Base-by-base conservation (phyloP, 1,284 basidiomycete genomes). In the Athelia sp. region DNA sequence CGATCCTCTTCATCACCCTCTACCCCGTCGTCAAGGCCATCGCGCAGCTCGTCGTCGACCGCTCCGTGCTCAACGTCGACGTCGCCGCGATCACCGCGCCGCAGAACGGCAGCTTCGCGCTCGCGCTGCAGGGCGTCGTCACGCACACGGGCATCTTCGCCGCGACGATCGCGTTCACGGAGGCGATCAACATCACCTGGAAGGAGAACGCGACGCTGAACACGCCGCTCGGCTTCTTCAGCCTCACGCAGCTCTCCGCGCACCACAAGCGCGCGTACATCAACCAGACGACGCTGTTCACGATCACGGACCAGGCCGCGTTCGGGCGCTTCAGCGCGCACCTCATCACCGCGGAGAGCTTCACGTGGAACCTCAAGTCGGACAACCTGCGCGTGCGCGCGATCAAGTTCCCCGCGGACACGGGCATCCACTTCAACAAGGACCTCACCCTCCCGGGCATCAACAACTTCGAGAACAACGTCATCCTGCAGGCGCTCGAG, bases 361-460 rank as follows among this genome's bases (percentile, higher is more conserved):
- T 90, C 59, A 89, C 82, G 2, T 91, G 88, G 88, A 73, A 75
- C 52, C 65, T 91, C 46, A 60, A 69, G 19, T 83, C 77, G 54
- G 63, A 75, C 29, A 73, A 76, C 57, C 71, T 90, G 45, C 71
- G 72, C 19, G 85, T 84, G 4, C 81, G 85, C 54, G 88, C 89
- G 3, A 69, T 80, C 57, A 82, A 80, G 56, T 85, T 87, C 58
- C 84, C 84, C 2, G 70, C 75, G 11, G 75, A 81, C 2, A 77
- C 79, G 56, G 79, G 79, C 1, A 72, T 88, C 53, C 71, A 71
- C 4, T 87, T 87, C 58, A 68, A 76, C 56, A 87, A 88, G 62
- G 58, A 67, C 3, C 49, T 86, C 26, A 76, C 72, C 0, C 64
- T 86, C 45, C 34, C 49, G 76, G 86, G 85, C n/a, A 80, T 84